These are phyloP conservation scores for Nicotiana noctiflora DNA, from an alignment of 257 asterid species.

Conservation along the genomic window DNA sequence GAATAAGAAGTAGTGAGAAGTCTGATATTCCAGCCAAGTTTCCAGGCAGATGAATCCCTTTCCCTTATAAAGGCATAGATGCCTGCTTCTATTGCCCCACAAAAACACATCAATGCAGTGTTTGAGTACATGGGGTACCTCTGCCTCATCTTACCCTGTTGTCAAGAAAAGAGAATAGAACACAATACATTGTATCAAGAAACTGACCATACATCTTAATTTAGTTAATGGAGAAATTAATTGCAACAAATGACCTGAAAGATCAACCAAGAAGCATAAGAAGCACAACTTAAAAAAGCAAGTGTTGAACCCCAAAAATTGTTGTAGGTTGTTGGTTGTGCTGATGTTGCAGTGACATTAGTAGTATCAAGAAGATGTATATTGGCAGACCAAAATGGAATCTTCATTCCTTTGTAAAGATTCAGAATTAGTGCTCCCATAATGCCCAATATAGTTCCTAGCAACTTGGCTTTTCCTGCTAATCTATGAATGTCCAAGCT, in stretches of 20 bases:
- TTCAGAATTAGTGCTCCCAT: constrained; percentile 33
- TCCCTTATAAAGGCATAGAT: constrained; percentile 17
- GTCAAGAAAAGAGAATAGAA: not conserved
- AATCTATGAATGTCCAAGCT: constrained; percentile 9
- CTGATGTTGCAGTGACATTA: not conserved
- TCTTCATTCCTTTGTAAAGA: constrained; percentile 22
- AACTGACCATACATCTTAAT: not conserved
- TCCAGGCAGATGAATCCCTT: constrained; percentile 25
- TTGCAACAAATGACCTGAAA: constrained; percentile 24
- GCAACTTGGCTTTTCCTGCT: constrained; percentile 28
- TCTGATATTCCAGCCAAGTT: constrained; percentile 34
- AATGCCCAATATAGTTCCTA: constrained; percentile 28
- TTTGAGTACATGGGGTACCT: constrained; percentile 27
- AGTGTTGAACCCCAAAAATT: constrained; percentile 16
- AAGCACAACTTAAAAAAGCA: constrained; percentile 25
- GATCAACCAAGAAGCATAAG: constrained; percentile 30
- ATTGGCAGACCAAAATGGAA: constrained; percentile 12
- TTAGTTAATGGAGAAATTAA: not conserved
- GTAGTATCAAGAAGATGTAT: constrained; percentile 7
- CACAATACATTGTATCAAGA: not conserved
- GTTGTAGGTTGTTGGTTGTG: not conserved
- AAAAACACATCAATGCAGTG: constrained; percentile 23
- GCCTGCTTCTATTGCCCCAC: constrained; percentile 23
- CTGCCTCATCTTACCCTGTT: constrained; percentile 23
- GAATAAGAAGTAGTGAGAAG: constrained; percentile 24